phyloP scores from a whole-genome alignment of 2,329 filamentous ascomycete genomes.

The Shiraia sp. region DNA sequence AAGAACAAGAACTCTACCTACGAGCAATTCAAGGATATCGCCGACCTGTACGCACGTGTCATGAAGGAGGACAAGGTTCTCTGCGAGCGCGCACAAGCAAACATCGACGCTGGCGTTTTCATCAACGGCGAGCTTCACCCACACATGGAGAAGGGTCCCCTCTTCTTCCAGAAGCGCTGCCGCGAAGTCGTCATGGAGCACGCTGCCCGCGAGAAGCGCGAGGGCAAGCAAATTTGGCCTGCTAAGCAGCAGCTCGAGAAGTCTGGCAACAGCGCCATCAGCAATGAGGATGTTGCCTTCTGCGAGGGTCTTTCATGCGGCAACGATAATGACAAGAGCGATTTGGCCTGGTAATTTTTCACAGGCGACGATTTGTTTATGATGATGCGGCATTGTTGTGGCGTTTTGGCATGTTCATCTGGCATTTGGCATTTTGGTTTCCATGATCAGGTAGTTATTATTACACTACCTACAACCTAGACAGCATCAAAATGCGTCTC shows the following conservation, averaged over 20 bases:
- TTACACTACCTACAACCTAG: neutral
- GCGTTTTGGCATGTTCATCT: constrained; percentile 22
- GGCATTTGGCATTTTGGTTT: constrained; percentile 16
- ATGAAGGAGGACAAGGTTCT: constrained; percentile 68
- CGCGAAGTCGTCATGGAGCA: constrained; percentile 56
- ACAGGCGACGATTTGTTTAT: neutral
- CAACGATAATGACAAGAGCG: constrained; percentile 32
- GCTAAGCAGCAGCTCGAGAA: constrained; percentile 44
- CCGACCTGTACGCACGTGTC: constrained; percentile 65
- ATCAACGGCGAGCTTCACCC: constrained; percentile 67
- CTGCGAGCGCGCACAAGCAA: constrained; percentile 62
- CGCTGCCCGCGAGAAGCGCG: constrained; percentile 51
- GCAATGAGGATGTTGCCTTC: constrained; percentile 33
- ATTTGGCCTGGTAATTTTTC: constrained; percentile 24
- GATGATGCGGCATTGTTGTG: constrained; percentile 18
- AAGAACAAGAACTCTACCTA: constrained; percentile 64
- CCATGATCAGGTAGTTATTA: neutral
- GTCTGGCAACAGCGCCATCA: constrained; percentile 18
- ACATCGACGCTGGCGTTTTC: constrained; percentile 65
- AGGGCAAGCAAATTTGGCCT: constrained; percentile 57
- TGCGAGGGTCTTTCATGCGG: constrained; percentile 32
- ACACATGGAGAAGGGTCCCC: constrained; percentile 61
- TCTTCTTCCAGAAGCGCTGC: constrained; percentile 60
- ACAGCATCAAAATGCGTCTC: too few relatives aligned
- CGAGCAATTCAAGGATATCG: constrained; percentile 61